A percentile compares a stretch with the other conserved stretches of the same genome.
Evolutionary conservation across 75 land plant genomes (phyloP).

Genomic region (Gnetum montanum): DNA sequence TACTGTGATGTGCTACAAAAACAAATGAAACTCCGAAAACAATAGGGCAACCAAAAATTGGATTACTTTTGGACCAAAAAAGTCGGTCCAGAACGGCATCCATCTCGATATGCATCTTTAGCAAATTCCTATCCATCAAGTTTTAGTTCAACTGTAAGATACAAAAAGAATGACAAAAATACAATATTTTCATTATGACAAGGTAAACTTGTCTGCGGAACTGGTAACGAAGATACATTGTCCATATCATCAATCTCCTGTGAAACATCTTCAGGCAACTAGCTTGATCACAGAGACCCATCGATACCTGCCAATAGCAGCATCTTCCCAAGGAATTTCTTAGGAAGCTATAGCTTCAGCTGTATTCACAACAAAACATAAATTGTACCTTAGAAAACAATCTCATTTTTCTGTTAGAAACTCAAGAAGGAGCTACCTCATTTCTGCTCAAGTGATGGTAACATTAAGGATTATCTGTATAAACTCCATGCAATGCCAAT

Average conservation of each 20-base stretch:
- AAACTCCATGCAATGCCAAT: too few species aligned
- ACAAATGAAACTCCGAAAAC: constrained; percentile 2
- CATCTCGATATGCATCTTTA: constrained; percentile 1
- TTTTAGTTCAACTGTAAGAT: constrained; percentile 6
- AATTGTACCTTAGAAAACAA: neutral
- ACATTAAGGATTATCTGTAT: neutral
- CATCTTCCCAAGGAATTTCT: neutral
- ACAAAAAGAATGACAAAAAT: constrained; percentile 11
- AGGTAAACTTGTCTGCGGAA: neutral
- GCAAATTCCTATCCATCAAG: constrained; percentile 2
- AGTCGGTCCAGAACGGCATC: constrained; percentile 1
- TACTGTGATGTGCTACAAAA: constrained; percentile 4
- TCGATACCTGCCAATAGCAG: constrained; percentile 1
- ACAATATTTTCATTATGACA: constrained; percentile 1
- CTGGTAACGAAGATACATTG: neutral
- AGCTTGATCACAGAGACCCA: neutral
- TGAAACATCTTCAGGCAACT: neutral
- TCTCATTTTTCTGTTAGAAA: neutral
- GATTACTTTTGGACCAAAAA: neutral
- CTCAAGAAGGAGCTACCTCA: neutral
- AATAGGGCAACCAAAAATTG: constrained; percentile 7
- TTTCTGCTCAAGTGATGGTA: neutral
- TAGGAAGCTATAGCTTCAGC: constrained; percentile 1
- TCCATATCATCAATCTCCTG: constrained; percentile 1
- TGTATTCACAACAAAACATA: neutral